Conservation (phyloP, 768 basidiomycete species). For the Hirschioporus abietinus region DNA sequence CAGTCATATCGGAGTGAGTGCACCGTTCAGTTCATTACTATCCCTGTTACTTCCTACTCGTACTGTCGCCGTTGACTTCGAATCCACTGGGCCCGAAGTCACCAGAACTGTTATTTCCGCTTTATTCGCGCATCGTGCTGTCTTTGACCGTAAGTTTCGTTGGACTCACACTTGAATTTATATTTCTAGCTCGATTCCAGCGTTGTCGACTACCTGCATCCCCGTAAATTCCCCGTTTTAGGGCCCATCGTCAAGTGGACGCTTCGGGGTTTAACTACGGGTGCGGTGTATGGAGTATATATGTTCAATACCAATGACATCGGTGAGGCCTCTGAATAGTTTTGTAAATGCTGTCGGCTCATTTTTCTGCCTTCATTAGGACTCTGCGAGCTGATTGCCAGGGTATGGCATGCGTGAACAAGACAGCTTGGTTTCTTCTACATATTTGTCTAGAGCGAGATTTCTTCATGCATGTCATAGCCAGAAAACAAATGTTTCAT, state of each 20-base stretch:
- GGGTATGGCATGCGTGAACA: conserved; percentile 73
- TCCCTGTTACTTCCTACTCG: background rate
- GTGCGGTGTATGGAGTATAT: conserved; percentile 85
- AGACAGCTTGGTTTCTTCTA: background rate
- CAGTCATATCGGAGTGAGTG: conserved; percentile 87
- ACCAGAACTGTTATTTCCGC: background rate
- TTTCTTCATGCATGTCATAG: background rate
- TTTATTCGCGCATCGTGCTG: background rate
- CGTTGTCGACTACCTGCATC: conserved; percentile 87
- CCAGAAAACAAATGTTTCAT: background rate
- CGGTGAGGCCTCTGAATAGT: conserved; percentile 45
- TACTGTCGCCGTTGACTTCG: no score
- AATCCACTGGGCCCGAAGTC: background rate
- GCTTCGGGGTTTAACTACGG: conserved; percentile 71
- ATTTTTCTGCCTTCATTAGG: conserved; percentile 38
- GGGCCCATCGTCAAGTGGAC: conserved; percentile 71
- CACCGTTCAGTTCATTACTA: background rate
- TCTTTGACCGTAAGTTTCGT: background rate
- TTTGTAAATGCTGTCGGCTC: conserved; percentile 8
- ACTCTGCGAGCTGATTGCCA: conserved; percentile 77
- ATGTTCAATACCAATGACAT: conserved; percentile 99
- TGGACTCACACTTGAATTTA: background rate
- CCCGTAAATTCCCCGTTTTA: conserved; percentile 86
- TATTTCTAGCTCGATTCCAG: conserved; percentile 63
- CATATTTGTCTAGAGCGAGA: background rate